Percentiles rank a stretch among this genome's conserved stretches.
phyloP scores from a whole-genome alignment of 257 asterid genomes.

The Mitragyna speciosa region DNA sequence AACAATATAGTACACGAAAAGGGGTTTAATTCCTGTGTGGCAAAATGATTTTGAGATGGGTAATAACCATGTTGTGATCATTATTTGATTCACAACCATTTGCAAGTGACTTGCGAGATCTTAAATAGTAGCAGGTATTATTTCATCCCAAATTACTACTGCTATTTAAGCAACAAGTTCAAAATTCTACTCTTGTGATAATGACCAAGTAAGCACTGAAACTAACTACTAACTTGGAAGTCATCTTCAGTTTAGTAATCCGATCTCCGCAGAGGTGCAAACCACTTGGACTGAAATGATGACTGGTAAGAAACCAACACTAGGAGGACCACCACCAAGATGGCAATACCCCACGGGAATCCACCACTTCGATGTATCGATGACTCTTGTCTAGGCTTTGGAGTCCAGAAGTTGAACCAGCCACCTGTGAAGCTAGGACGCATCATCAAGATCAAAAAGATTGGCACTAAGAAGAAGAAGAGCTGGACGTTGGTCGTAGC shows the following conservation, averaged over 20 bases:
- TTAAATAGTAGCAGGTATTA: too few relatives aligned
- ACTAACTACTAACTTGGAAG: background rate
- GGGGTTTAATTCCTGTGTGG: too few relatives aligned
- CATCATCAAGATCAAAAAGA: slow-evolving; percentile 37
- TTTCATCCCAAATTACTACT: too few relatives aligned
- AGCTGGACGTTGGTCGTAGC: slow-evolving; percentile 42
- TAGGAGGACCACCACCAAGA: slow-evolving; percentile 44
- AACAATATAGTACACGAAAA: too few relatives aligned
- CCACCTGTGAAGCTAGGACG: slow-evolving; percentile 33
- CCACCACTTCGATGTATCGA: slow-evolving; percentile 28
- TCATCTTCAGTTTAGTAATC: slow-evolving; percentile 22
- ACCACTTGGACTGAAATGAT: slow-evolving; percentile 55
- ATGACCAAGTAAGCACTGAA: too few relatives aligned
- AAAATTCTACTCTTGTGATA: too few relatives aligned
- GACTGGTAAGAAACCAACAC: slow-evolving; percentile 63
- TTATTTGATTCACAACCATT: too few relatives aligned
- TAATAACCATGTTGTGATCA: too few relatives aligned
- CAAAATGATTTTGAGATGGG: too few relatives aligned
- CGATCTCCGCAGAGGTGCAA: slow-evolving; percentile 29
- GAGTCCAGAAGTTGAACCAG: slow-evolving; percentile 33
- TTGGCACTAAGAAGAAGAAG: slow-evolving; percentile 44
- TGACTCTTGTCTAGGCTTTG: slow-evolving; percentile 11
- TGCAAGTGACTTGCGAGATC: too few relatives aligned
- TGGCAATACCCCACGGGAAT: slow-evolving; percentile 63
- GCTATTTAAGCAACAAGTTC: too few relatives aligned